Conservation (phyloP, 108 stramenopile species). For the Skeletonema tropicum region DNA sequence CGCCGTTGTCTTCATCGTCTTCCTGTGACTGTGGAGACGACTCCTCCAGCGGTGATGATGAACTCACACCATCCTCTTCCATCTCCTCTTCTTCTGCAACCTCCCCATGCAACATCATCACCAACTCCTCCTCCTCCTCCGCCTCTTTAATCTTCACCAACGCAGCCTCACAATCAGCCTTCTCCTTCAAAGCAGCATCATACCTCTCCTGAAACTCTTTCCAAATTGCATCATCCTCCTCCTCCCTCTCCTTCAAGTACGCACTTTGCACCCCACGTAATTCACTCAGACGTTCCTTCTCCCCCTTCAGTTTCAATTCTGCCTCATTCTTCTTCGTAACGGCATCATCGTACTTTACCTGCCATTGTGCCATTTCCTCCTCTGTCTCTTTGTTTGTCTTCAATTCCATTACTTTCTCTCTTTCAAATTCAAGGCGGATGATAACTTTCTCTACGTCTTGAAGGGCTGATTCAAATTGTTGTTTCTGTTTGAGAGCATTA, state of each 20-base stretch:
- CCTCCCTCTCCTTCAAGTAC: not conserved
- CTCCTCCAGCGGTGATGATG: too few relatives aligned
- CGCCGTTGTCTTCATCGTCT: too few relatives aligned
- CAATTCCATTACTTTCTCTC: not conserved
- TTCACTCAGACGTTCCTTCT: not conserved
- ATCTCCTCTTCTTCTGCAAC: not conserved
- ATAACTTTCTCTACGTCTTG: not conserved
- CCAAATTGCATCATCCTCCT: not conserved
- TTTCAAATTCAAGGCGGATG: not conserved
- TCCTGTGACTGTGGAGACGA: too few relatives aligned
- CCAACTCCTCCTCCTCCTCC: not conserved
- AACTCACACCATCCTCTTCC: too few relatives aligned
- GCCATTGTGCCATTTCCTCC: not conserved
- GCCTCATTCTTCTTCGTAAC: not conserved
- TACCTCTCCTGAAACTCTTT: not conserved
- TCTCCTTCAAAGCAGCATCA: conserved; percentile 7
- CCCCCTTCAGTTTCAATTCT: too few relatives aligned
- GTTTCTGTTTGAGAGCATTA: not conserved
- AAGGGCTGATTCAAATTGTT: not conserved
- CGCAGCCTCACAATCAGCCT: not conserved
- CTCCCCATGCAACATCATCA: not conserved
- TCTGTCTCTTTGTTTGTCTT: not conserved
- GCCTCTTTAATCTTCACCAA: not conserved
- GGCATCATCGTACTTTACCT: not conserved
- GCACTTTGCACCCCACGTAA: not conserved